These are phyloP conservation scores for Arxiozyma heterogenica DNA, from an alignment of 1,139 yeast genomes.

Conservation along the genomic window DNA sequence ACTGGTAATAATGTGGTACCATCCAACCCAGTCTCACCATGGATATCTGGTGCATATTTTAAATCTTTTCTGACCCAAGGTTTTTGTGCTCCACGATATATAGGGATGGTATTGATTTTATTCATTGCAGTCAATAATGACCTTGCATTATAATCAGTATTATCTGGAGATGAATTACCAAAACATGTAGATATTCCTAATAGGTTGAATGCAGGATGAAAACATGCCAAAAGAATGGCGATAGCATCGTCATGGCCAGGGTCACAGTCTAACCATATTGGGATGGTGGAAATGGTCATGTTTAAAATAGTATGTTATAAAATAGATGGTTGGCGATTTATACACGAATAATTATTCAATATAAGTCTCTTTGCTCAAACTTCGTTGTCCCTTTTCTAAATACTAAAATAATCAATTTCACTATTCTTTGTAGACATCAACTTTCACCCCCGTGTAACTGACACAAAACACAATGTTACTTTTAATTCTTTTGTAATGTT, in stretches of 20 bases:
- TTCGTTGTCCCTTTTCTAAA: neutral
- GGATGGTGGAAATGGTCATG: slow-evolving; percentile 34
- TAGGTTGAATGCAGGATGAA: slow-evolving; percentile 49
- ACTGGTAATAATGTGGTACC: slow-evolving; percentile 54
- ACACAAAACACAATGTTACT: too few species aligned
- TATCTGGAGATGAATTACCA: slow-evolving; percentile 63
- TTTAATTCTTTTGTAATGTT: too few species aligned
- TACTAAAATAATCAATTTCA: too few species aligned
- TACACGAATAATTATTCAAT: too few species aligned
- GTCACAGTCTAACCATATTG: slow-evolving; percentile 87
- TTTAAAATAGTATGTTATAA: too few species aligned
- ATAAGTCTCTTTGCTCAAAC: too few species aligned
- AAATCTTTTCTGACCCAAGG: slow-evolving; percentile 43
- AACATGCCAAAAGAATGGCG: slow-evolving; percentile 57
- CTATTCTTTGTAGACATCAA: too few species aligned
- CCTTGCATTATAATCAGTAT: slow-evolving; percentile 64
- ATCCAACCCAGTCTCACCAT: slow-evolving; percentile 68
- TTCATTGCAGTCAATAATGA: slow-evolving; percentile 55
- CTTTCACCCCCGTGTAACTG: too few species aligned
- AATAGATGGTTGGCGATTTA: too few species aligned
- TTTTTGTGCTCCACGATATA: slow-evolving; percentile 53
- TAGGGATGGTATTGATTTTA: slow-evolving; percentile 41
- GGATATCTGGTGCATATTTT: slow-evolving; percentile 53
- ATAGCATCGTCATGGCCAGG: slow-evolving; percentile 89
- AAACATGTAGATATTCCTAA: slow-evolving; percentile 75